Evolutionary conservation across 176 grass and related monocot species (phyloP).

Genomic region (Raddia guianensis): DNA sequence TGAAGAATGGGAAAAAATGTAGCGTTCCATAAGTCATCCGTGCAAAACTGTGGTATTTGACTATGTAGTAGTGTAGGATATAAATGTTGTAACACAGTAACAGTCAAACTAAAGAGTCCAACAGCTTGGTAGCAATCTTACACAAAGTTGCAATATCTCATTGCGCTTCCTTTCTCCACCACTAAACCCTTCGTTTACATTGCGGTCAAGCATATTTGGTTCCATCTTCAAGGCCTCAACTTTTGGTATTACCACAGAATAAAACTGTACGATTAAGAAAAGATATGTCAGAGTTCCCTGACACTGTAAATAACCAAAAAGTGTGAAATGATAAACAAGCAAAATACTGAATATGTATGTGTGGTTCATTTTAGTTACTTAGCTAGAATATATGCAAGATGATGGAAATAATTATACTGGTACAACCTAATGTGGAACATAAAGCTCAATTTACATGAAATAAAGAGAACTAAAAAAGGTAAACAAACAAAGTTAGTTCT

Average conservation of each 20-base stretch:
- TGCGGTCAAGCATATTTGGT: constrained; percentile 75
- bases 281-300: constrained; percentile 33
- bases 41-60: not conserved
- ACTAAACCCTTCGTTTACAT: constrained; percentile 97
- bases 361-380: not conserved
- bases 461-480: not conserved
- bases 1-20: not conserved
- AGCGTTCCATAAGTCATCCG: not conserved
- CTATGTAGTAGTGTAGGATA: not conserved
- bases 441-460: not conserved
- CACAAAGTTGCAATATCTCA: constrained; percentile 95
- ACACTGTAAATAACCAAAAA: constrained; percentile 10
- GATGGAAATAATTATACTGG: not conserved
- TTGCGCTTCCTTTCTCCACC: constrained; percentile 98
- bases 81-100: constrained; percentile 7
- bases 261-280: constrained; percentile 62
- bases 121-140: constrained; percentile 47
- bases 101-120: constrained; percentile 1
- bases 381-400: not conserved
- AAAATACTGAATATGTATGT: not conserved
- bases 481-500: not conserved
- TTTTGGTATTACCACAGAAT: constrained; percentile 68
- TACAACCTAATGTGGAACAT: not conserved
- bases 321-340: not conserved
- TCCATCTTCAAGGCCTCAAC: constrained; percentile 80